Percentiles rank a stretch among this genome's conserved stretches.
Evolutionary conservation across 495 filamentous ascomycete species (phyloP).

Genomic region (Xylona heveae): DNA sequence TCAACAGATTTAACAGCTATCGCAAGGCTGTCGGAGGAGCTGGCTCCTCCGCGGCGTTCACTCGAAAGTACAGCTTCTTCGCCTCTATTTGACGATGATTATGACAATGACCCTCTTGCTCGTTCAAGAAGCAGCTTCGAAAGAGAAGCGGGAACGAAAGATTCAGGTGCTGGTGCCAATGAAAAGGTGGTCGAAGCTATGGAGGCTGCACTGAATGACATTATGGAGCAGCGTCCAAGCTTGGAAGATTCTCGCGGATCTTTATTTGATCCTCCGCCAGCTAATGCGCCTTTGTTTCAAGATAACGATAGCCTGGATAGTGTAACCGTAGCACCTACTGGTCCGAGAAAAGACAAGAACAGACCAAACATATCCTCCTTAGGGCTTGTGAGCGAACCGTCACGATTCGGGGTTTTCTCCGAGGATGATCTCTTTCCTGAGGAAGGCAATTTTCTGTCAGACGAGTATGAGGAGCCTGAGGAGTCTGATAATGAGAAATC

Average conservation of each 20-base stretch:
- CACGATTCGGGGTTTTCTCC: constrained; percentile 68
- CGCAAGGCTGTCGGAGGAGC: constrained; percentile 16
- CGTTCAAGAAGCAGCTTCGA: constrained; percentile 35
- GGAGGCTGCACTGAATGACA: constrained; percentile 85
- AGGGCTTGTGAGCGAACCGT: constrained; percentile 64
- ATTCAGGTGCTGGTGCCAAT: constrained; percentile 20
- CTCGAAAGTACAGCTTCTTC: constrained; percentile 31
- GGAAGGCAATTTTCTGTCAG: constrained; percentile 66
- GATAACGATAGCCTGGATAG: constrained; percentile 18
- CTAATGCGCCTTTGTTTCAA: constrained; percentile 11
- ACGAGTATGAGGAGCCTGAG: constrained; percentile 60
- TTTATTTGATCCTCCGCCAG: constrained; percentile 21
- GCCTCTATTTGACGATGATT: constrained; percentile 42
- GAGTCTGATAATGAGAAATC: constrained; percentile 34
- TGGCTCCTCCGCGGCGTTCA: constrained; percentile 26
- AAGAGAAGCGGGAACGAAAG: constrained; percentile 26
- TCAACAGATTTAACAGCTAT: constrained; percentile 29
- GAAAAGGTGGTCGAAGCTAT: constrained; percentile 65
- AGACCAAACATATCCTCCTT: constrained; percentile 79
- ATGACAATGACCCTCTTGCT: constrained; percentile 35
- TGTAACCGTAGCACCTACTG: no score
- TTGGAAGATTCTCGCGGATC: constrained; percentile 37
- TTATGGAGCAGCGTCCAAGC: constrained; percentile 57
- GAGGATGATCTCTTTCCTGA: constrained; percentile 89
- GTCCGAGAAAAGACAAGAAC: constrained; percentile 23